phyloP scores from a whole-genome alignment of 192 early-diverging fungal genomes.

The Rhizoclosmatium globosum region DNA sequence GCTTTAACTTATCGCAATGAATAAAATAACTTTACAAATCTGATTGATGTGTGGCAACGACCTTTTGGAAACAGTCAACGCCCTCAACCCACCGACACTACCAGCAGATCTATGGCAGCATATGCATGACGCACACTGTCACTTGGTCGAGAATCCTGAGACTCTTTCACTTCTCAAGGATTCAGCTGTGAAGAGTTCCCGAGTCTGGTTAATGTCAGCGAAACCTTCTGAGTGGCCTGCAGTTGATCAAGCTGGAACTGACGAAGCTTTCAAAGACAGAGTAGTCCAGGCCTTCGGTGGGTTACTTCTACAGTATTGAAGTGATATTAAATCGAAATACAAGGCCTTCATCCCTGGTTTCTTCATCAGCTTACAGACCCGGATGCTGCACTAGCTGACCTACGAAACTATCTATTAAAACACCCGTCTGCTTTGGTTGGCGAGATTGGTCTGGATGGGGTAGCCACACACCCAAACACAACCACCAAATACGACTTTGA shows the following conservation, averaged over 20 bases:
- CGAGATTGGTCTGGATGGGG: conserved; percentile 72
- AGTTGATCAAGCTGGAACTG: conserved; percentile 18
- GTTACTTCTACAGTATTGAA: background rate
- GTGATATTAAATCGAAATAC: background rate
- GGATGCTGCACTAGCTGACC: background rate
- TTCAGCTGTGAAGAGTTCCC: background rate
- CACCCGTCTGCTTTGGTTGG: conserved; percentile 61
- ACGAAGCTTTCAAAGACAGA: background rate
- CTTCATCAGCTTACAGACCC: conserved; percentile 21
- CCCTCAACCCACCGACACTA: too few species aligned
- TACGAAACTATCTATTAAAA: conserved; percentile 41
- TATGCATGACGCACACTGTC: conserved; percentile 44
- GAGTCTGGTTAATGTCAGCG: conserved; percentile 48
- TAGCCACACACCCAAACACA: conserved; percentile 54
- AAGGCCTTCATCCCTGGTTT: conserved; percentile 55
- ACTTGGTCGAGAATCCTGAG: conserved; percentile 32
- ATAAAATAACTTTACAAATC: background rate
- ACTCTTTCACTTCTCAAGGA: conserved; percentile 8
- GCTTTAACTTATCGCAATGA: too few species aligned
- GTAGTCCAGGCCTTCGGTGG: conserved; percentile 46
- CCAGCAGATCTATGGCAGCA: background rate
- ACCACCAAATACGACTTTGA: conserved; percentile 51
- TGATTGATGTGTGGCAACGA: background rate
- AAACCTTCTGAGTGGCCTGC: conserved; percentile 34
- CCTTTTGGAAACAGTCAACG: background rate